Conservation (phyloP, 495 filamentous ascomycete species). For the Beverwykella pulmonaria region DNA sequence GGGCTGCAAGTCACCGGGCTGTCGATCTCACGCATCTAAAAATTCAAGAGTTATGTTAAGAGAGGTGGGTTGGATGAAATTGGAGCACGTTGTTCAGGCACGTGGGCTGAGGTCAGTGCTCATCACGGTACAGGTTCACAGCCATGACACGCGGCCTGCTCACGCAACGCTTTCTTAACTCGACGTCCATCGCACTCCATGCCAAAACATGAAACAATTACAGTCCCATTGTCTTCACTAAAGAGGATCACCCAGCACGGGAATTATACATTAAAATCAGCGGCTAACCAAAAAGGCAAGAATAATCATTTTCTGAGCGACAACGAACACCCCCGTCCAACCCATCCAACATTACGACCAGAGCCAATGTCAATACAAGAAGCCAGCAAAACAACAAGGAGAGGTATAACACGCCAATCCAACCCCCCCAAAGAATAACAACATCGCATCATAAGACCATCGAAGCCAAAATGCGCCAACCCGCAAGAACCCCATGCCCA, state of each 20-base stretch:
- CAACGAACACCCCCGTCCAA: neutral
- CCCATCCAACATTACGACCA: constrained; percentile 11
- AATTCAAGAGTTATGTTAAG: too few species aligned
- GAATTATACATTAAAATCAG: neutral
- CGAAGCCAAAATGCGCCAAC: constrained; percentile 25
- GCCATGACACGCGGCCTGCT: neutral
- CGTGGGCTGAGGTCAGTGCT: too few species aligned
- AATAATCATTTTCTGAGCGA: neutral
- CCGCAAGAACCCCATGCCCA: neutral
- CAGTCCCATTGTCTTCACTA: neutral
- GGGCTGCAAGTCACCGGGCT: too few species aligned
- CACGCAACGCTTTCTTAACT: neutral
- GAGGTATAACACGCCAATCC: constrained; percentile 2
- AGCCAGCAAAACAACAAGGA: neutral
- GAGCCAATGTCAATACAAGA: neutral
- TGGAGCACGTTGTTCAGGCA: neutral
- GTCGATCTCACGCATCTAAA: neutral
- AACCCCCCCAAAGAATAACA: constrained; percentile 5
- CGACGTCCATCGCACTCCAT: neutral
- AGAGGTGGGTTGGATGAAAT: neutral
- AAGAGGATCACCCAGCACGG: neutral
- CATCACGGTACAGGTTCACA: neutral
- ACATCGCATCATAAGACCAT: constrained; percentile 32
- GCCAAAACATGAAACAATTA: neutral
- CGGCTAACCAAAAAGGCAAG: neutral